Conservation (phyloP, 2,329 filamentous ascomycete species). For the Ophiosphaerella herpotricha region DNA sequence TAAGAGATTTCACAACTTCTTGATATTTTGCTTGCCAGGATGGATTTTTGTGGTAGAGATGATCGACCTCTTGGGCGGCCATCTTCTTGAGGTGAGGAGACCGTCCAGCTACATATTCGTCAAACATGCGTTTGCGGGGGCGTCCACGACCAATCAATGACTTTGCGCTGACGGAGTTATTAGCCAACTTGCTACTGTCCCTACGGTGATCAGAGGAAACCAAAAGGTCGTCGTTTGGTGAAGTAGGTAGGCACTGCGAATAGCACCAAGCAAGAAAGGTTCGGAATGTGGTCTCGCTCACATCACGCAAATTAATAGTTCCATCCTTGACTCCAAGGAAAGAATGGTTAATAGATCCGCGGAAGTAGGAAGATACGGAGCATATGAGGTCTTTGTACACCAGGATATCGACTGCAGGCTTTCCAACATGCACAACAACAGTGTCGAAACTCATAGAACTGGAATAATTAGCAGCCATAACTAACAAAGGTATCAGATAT, state of each 20-base stretch:
- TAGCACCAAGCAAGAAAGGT: constrained; percentile 6
- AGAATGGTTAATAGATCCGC: constrained; percentile 9
- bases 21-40: constrained; percentile 6
- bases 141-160: not conserved
- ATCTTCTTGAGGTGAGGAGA: constrained; percentile 1
- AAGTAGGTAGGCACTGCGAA: constrained; percentile 2
- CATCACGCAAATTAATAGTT: constrained; percentile 2
- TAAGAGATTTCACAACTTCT: constrained; percentile 4
- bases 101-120: constrained; percentile 3
- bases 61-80: constrained; percentile 1
- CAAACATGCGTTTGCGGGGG: constrained; percentile 2
- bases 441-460: constrained; percentile 13
- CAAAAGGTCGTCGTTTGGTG: not conserved
- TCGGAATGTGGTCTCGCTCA: constrained; percentile 4
- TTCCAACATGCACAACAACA: constrained; percentile 12
- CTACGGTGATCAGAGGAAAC: not conserved
- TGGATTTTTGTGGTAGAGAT: constrained; percentile 2
- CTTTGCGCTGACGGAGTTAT: not conserved
- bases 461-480: not conserved
- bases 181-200: not conserved
- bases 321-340: constrained; percentile 9
- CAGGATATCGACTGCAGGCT: constrained; percentile 2
- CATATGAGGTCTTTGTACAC: constrained; percentile 15
- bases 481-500: not conserved
- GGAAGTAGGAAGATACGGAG: constrained; percentile 11